Conservation (phyloP, 176 grass and related monocot genomes). For the Zoysia japonica region DNA sequence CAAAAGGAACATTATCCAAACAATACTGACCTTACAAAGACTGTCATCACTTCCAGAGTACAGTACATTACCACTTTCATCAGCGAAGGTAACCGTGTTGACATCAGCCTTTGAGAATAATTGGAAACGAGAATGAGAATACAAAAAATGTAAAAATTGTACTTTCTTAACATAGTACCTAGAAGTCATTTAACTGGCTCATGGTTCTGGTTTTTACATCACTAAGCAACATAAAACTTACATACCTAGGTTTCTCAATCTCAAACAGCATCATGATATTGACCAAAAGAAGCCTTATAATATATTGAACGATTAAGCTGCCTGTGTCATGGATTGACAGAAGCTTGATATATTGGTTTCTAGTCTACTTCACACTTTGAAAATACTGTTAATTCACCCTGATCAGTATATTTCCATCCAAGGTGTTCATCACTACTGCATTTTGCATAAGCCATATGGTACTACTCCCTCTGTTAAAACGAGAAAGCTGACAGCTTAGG, state of each 20-base stretch:
- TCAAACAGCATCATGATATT: background rate
- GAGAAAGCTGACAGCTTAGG: background rate
- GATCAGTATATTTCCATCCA: background rate
- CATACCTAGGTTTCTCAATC: background rate
- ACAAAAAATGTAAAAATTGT: background rate
- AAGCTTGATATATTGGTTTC: too few relatives aligned
- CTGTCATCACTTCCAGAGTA: conserved; percentile 78
- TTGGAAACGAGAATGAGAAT: background rate
- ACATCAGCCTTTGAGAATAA: conserved; percentile 54
- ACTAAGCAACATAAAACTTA: background rate
- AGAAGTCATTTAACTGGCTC: too few relatives aligned
- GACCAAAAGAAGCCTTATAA: background rate
- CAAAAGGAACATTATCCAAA: too few relatives aligned
- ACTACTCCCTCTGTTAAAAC: background rate
- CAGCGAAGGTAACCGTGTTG: conserved; percentile 65
- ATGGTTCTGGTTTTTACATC: conserved; percentile 10
- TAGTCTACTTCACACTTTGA: too few relatives aligned
- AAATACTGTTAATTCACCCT: background rate
- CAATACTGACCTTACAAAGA: conserved; percentile 60
- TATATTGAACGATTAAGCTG: background rate
- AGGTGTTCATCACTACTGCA: background rate
- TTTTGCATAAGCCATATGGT: background rate
- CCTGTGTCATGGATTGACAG: background rate
- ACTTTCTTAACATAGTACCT: too few relatives aligned
- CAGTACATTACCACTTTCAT: conserved; percentile 60